Evolutionary conservation across 805 yeast species (phyloP).

Genomic region (Ogataea degrootiae): DNA sequence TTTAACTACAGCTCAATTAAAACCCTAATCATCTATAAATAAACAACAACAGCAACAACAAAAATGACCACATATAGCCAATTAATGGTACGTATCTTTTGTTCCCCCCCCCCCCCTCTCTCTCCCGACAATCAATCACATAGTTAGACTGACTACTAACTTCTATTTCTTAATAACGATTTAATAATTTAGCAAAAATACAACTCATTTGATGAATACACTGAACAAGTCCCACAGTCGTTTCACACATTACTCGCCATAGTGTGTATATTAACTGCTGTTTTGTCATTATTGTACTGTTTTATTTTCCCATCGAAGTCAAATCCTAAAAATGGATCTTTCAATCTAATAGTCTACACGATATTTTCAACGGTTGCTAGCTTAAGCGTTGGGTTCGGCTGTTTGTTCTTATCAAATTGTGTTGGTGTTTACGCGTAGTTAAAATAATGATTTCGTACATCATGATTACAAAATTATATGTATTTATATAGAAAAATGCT

Average conservation of each 20-base stretch:
- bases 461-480: not conserved
- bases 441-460: too few species aligned
- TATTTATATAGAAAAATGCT: not conserved
- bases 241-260: slow-evolving; percentile 16
- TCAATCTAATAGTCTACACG: slow-evolving; percentile 9
- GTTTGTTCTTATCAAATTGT: slow-evolving; percentile 25
- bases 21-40: too few species aligned
- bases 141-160: too few species aligned
- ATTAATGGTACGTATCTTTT: too few species aligned
- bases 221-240: slow-evolving; percentile 10
- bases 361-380: slow-evolving; percentile 18
- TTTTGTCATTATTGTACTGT: slow-evolving; percentile 7
- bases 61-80: too few species aligned
- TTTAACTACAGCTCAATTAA: too few species aligned
- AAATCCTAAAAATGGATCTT: not conserved
- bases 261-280: slow-evolving; percentile 6
- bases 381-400: slow-evolving; percentile 25
- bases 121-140: too few species aligned
- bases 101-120: too few species aligned
- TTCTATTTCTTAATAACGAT: too few species aligned
- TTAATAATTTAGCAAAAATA: slow-evolving; percentile 1
- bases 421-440: slow-evolving; percentile 29
- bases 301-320: not conserved
- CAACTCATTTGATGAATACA: slow-evolving; percentile 5
- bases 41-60: too few species aligned